phyloP scores from a whole-genome alignment of 495 filamentous ascomycete species.

The Podospora appendiculata region DNA sequence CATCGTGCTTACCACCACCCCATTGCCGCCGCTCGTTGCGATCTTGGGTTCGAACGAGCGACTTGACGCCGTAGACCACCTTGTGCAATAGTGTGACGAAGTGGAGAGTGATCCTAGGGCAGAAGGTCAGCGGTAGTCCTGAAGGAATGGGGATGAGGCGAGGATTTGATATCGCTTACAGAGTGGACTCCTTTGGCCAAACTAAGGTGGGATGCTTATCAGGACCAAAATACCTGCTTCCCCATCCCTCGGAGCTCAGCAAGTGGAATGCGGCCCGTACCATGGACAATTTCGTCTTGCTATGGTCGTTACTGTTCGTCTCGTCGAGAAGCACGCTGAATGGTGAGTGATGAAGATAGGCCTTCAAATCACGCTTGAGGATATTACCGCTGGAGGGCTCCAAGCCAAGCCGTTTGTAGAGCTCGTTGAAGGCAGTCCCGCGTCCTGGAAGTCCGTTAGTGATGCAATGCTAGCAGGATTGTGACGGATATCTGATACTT shows the following conservation, averaged over 20 bases:
- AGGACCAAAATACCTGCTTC: constrained; percentile 8
- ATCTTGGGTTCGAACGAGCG: too few species aligned
- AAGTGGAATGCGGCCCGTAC: constrained; percentile 2
- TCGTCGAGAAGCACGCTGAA: not conserved
- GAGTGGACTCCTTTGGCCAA: constrained; percentile 12
- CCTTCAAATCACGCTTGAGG: not conserved
- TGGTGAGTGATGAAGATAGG: constrained; percentile 2
- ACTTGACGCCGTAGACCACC: not conserved
- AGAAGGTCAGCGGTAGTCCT: constrained; percentile 1
- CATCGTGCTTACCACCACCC: too few species aligned
- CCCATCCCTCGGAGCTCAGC: constrained; percentile 7
- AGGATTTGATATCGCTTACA: constrained; percentile 1
- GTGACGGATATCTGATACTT: not conserved
- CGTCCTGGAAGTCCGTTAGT: constrained; percentile 11
- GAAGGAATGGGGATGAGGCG: not conserved
- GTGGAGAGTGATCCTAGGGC: constrained; percentile 5
- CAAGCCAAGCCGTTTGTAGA: constrained; percentile 9
- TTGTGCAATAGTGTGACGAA: constrained; percentile 8
- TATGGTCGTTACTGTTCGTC: not conserved
- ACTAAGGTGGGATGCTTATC: not conserved
- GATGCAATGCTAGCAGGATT: not conserved
- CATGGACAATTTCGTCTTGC: not conserved
- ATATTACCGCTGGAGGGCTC: not conserved
- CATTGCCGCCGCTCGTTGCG: too few species aligned
- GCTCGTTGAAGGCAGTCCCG: not conserved